Evolutionary conservation across 805 yeast species (phyloP).

Genomic region (Teunomyces funiuensis): DNA sequence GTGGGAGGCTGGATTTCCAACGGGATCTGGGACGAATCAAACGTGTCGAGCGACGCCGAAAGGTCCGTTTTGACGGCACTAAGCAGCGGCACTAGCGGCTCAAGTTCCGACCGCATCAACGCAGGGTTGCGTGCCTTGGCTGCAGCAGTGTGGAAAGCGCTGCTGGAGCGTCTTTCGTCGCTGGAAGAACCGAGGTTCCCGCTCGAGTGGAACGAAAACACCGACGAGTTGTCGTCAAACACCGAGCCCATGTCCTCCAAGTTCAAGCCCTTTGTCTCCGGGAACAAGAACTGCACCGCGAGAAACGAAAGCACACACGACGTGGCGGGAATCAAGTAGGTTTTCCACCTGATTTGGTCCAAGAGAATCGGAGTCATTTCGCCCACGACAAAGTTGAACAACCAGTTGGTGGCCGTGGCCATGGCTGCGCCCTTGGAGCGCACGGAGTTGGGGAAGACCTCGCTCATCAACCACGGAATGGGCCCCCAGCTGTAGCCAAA

Average conservation of each 20-base stretch:
- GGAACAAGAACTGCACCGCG: slow-evolving; percentile 71
- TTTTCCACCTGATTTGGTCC: slow-evolving; percentile 72
- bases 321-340: slow-evolving; percentile 78
- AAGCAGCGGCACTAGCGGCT: neutral
- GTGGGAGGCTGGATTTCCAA: slow-evolving; percentile 38
- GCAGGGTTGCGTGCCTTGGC: neutral
- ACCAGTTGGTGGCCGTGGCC: slow-evolving; percentile 92
- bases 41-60: neutral
- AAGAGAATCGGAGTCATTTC: slow-evolving; percentile 86
- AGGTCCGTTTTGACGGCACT: neutral
- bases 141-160: neutral
- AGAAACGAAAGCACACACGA: slow-evolving; percentile 74
- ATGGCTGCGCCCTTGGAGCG: slow-evolving; percentile 89
- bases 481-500: slow-evolving; percentile 96
- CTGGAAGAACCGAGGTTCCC: slow-evolving; percentile 10
- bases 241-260: slow-evolving; percentile 91
- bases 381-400: slow-evolving; percentile 88
- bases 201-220: slow-evolving; percentile 43
- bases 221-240: slow-evolving; percentile 62
- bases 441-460: slow-evolving; percentile 79
- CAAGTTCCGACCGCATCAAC: neutral
- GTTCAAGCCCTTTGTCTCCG: slow-evolving; percentile 87
- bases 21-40: slow-evolving; percentile 14
- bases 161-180: slow-evolving; percentile 1
- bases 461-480: slow-evolving; percentile 87